phyloP scores from a whole-genome alignment of 768 basidiomycete genomes.

The Pleurotus giganteus region DNA sequence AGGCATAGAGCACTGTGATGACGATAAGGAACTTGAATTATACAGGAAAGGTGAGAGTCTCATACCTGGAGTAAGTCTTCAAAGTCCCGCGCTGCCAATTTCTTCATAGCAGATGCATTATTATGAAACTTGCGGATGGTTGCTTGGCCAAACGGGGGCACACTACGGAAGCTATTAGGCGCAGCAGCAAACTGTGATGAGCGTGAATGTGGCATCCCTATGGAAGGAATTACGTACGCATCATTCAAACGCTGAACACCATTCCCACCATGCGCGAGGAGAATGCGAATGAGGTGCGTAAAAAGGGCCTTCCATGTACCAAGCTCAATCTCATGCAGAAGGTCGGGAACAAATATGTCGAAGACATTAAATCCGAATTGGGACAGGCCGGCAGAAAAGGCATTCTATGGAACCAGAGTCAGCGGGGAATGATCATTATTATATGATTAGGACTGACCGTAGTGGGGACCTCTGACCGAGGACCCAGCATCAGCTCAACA shows the following conservation, averaged over 20 bases:
- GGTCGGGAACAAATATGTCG: constrained; percentile 39
- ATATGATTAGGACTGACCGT: constrained; percentile 9
- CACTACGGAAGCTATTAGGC: constrained; percentile 20
- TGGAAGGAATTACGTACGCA: constrained; percentile 18
- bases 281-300: constrained; percentile 26
- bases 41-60: background rate
- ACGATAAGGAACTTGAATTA: background rate
- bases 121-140: constrained; percentile 27
- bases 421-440: background rate
- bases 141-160: constrained; percentile 23
- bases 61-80: constrained; percentile 39
- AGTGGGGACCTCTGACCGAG: constrained; percentile 4
- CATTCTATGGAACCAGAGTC: constrained; percentile 20
- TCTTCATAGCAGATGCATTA: constrained; percentile 31
- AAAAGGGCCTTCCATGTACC: background rate
- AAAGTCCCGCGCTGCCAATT: constrained; percentile 32
- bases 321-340: constrained; percentile 28
- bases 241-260: constrained; percentile 27
- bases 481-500: background rate
- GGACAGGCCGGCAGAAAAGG: constrained; percentile 24
- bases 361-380: constrained; percentile 33
- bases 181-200: background rate
- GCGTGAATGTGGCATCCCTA: background rate
- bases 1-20: constrained; percentile 31
- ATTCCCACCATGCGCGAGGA: constrained; percentile 22